phyloP scores from a whole-genome alignment of 495 filamentous ascomycete species.

The Talaromyces stipitatus region DNA sequence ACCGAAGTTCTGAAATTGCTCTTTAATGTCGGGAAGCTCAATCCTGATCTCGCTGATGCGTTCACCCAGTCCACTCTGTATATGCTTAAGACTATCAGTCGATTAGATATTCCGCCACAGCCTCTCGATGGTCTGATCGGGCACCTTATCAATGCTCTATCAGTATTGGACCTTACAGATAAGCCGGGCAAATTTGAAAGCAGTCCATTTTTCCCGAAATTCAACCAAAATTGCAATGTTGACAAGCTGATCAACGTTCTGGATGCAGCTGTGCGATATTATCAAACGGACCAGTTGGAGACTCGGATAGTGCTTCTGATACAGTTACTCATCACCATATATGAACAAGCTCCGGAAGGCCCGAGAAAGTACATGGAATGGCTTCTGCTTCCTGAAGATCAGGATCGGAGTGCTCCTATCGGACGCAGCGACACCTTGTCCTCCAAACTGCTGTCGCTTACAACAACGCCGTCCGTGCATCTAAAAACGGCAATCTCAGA shows the following conservation, averaged over 20 bases:
- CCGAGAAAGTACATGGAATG: constrained; percentile 56
- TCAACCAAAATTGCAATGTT: constrained; percentile 51
- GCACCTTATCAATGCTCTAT: constrained; percentile 68
- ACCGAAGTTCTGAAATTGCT: constrained; percentile 79
- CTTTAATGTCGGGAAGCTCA: constrained; percentile 78
- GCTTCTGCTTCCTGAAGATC: constrained; percentile 68
- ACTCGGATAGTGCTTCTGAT: constrained; percentile 60
- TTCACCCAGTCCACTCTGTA: constrained; percentile 64
- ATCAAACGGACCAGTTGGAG: constrained; percentile 62
- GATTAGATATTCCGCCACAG: constrained; percentile 44
- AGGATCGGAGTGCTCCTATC: constrained; percentile 69
- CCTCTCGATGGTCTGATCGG: constrained; percentile 54
- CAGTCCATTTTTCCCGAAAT: constrained; percentile 57
- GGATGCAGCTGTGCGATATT: constrained; percentile 51
- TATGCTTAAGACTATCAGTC: constrained; percentile 64
- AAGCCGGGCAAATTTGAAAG: constrained; percentile 36
- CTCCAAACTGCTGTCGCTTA: constrained; percentile 71
- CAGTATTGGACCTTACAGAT: constrained; percentile 64
- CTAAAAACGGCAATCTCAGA: constrained; percentile 68
- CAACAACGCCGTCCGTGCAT: constrained; percentile 63
- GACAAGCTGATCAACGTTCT: constrained; percentile 69
- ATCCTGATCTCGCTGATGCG: constrained; percentile 44
- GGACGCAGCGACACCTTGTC: constrained; percentile 69
- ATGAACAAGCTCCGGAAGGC: constrained; percentile 60
- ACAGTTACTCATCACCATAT: constrained; percentile 60